Evolutionary conservation across 1,284 basidiomycete species (phyloP).

Genomic region (Heterobasidion irregulare): DNA sequence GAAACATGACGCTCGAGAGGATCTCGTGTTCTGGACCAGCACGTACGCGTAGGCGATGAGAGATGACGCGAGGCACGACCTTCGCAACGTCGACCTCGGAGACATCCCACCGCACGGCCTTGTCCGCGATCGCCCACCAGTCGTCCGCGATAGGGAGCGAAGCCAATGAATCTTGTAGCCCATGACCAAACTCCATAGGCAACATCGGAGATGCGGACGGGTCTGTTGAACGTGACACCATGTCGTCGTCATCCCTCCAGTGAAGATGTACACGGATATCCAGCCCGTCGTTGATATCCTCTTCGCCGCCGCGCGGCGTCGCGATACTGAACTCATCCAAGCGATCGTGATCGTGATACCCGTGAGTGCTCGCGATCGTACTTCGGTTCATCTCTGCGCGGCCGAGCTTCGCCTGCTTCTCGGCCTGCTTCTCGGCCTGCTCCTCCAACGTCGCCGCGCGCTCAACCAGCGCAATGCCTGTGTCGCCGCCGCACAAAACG

Average conservation of each 20-base stretch:
- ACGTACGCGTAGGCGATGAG: constrained; percentile 60
- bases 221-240: constrained; percentile 4
- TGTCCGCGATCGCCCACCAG: constrained; percentile 7
- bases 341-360: not conserved
- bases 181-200: not conserved
- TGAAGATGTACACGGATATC: constrained; percentile 4
- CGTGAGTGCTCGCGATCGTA: not conserved
- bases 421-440: not conserved
- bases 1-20: constrained; percentile 47
- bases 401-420: not conserved
- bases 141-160: not conserved
- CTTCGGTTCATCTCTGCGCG: not conserved
- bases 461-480: constrained; percentile 38
- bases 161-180: not conserved
- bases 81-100: constrained; percentile 65
- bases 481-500: constrained; percentile 50
- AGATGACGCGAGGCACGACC: constrained; percentile 59
- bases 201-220: not conserved
- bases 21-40: constrained; percentile 62
- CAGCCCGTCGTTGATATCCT: constrained; percentile 3
- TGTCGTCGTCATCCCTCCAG: constrained; percentile 2
- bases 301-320: not conserved
- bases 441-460: constrained; percentile 11
- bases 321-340: not conserved
- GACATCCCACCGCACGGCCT: constrained; percentile 39